phyloP scores from a whole-genome alignment of 495 filamentous ascomycete genomes.

The Neurospora sp. region DNA sequence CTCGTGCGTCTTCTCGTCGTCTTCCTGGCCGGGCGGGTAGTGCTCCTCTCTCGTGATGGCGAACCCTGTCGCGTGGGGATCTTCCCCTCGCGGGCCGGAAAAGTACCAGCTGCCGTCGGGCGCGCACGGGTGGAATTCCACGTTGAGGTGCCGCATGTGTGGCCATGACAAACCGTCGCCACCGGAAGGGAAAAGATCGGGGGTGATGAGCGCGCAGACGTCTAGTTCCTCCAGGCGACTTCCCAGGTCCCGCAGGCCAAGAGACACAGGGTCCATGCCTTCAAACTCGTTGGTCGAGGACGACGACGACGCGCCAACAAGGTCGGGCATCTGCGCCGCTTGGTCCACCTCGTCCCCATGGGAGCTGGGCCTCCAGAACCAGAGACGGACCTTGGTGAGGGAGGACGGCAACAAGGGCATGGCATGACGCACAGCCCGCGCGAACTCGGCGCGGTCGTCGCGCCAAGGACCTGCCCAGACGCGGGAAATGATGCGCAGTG shows the following conservation, averaged over 20 bases:
- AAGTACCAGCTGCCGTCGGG: constrained; percentile 24
- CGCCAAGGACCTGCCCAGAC: constrained; percentile 20
- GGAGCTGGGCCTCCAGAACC: constrained; percentile 14
- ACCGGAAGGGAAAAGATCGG: constrained; percentile 24
- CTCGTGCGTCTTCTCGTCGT: constrained; percentile 13
- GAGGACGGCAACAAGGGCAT: constrained; percentile 9
- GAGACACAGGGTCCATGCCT: constrained; percentile 15
- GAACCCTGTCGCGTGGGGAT: constrained; percentile 17
- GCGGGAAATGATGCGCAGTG: constrained; percentile 12
- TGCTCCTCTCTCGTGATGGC: constrained; percentile 21
- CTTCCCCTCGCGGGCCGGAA: constrained; percentile 18
- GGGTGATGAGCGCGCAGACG: constrained; percentile 19
- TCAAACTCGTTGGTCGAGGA: neutral
- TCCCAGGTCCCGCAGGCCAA: constrained; percentile 14
- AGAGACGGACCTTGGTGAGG: constrained; percentile 12
- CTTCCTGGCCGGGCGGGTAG: constrained; percentile 19
- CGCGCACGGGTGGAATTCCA: constrained; percentile 23
- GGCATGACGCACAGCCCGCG: constrained; percentile 7
- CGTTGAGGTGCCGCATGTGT: constrained; percentile 19
- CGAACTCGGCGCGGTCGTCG: constrained; percentile 17
- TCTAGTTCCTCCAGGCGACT: constrained; percentile 13
- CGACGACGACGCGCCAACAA: constrained; percentile 6
- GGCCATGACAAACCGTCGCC: constrained; percentile 6
- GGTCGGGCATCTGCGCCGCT: constrained; percentile 13
- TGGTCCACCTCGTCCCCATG: constrained; percentile 11